Evolutionary conservation across 2,329 filamentous ascomycete species (phyloP).

Genomic region (Lasiodiplodia sp.): DNA sequence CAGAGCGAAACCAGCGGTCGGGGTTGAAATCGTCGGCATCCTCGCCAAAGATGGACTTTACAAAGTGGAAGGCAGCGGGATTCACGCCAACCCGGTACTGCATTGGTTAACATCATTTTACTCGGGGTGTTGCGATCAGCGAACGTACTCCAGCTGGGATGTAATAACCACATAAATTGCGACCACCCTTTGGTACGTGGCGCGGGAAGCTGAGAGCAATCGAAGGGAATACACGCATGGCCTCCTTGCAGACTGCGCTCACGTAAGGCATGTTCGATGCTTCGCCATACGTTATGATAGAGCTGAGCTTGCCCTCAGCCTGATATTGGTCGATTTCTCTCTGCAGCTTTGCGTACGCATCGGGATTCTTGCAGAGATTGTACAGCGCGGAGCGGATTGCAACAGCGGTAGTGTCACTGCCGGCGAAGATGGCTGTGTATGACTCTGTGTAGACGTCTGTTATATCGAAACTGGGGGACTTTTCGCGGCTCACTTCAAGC

Average conservation of each 20-base stretch:
- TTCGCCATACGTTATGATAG: conserved; percentile 35
- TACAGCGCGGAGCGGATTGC: conserved; percentile 46
- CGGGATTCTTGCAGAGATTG: conserved; percentile 45
- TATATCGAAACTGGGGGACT: background rate
- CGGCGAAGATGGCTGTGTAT: conserved; percentile 37
- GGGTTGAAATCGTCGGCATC: conserved; percentile 57
- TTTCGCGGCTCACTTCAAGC: conserved; percentile 12
- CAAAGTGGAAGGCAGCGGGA: conserved; percentile 46
- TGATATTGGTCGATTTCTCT: conserved; percentile 32
- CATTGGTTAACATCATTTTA: background rate
- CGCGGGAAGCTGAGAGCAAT: conserved; percentile 40
- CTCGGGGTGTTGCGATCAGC: background rate
- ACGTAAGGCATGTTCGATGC: conserved; percentile 36
- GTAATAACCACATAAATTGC: conserved; percentile 34
- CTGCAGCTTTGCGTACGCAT: conserved; percentile 36
- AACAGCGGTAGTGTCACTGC: conserved; percentile 47
- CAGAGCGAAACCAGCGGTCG: conserved; percentile 55
- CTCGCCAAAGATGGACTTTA: conserved; percentile 53
- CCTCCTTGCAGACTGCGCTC: conserved; percentile 45
- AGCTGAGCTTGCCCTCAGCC: conserved; percentile 32
- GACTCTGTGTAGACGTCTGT: conserved; percentile 21
- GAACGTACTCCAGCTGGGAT: conserved; percentile 45
- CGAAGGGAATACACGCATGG: conserved; percentile 35
- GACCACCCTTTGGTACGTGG: conserved; percentile 36
- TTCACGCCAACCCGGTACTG: conserved; percentile 44